phyloP scores from a whole-genome alignment of 768 basidiomycete genomes.

The Amanita pallidorosea region DNA sequence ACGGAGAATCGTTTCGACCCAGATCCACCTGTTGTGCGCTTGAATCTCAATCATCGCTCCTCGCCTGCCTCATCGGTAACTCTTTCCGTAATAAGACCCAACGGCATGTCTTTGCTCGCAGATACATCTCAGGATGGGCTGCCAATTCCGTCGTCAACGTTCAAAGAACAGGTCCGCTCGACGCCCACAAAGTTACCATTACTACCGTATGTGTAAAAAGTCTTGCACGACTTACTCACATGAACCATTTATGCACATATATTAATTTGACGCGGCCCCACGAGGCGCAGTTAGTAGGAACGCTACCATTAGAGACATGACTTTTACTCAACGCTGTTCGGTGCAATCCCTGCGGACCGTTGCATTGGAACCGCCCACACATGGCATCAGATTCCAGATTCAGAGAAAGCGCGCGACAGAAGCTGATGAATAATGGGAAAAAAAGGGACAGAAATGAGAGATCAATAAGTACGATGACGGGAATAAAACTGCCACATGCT shows the following conservation, averaged over 20 bases:
- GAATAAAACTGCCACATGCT: conserved; percentile 6
- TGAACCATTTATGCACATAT: background rate
- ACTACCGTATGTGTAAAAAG: background rate
- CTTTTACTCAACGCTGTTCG: conserved; percentile 5
- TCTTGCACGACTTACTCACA: background rate
- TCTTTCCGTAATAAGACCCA: background rate
- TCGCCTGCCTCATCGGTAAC: background rate
- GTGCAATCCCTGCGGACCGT: background rate
- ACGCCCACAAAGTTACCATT: background rate
- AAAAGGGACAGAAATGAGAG: conserved; percentile 2
- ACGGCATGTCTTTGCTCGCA: background rate
- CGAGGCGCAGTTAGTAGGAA: conserved; percentile 4
- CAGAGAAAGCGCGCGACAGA: background rate
- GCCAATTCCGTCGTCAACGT: background rate
- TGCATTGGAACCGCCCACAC: background rate
- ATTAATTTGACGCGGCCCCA: conserved; percentile 1
- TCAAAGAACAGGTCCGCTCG: background rate
- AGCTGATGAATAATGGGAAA: background rate
- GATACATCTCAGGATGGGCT: background rate
- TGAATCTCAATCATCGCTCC: background rate
- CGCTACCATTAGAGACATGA: conserved; percentile 4
- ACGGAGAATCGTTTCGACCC: background rate
- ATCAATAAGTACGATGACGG: conserved; percentile 3
- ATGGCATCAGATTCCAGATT: background rate
- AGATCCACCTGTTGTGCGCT: background rate